Percentiles rank a stretch among this genome's conserved stretches.
Evolutionary conservation across 148 eudicot genomes (phyloP).

Genomic region (Fagopyrum homotropicum): DNA sequence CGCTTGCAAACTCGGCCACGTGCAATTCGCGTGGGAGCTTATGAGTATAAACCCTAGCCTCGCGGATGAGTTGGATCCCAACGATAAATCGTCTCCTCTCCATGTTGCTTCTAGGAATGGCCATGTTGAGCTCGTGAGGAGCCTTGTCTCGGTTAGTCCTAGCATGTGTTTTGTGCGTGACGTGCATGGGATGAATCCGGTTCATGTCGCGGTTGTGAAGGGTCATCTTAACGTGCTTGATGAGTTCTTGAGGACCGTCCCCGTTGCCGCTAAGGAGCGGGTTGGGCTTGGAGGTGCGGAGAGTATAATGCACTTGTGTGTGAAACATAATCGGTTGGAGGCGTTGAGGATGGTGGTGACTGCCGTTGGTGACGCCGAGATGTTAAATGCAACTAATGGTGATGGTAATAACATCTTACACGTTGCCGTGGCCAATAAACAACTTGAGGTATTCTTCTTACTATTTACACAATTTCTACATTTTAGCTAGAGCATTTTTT

Average conservation of each 20-base stretch:
- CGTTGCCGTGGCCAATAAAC: slow-evolving; percentile 8
- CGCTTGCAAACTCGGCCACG: slow-evolving; percentile 28
- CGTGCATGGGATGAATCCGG: slow-evolving; percentile 25
- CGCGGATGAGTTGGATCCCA: slow-evolving; percentile 25
- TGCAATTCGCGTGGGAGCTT: slow-evolving; percentile 23
- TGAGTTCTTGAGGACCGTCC: slow-evolving; percentile 14
- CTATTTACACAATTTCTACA: too few relatives aligned
- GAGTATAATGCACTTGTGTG: slow-evolving; percentile 28
- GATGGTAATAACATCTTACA: slow-evolving; percentile 10
- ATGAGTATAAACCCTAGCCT: slow-evolving; percentile 31
- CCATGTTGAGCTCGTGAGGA: slow-evolving; percentile 20
- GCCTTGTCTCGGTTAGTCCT: neutral
- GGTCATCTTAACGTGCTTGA: slow-evolving; percentile 21
- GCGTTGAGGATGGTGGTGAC: slow-evolving; percentile 2
- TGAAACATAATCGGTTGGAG: slow-evolving; percentile 12
- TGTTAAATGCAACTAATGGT: neutral
- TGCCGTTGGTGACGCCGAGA: neutral
- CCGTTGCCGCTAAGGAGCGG: slow-evolving; percentile 16
- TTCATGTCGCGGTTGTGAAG: slow-evolving; percentile 28
- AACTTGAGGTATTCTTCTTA: neutral
- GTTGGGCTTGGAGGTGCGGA: neutral
- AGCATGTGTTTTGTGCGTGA: slow-evolving; percentile 25
- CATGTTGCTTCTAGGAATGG: slow-evolving; percentile 35
- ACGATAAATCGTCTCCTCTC: slow-evolving; percentile 25
- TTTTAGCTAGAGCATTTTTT: too few relatives aligned